Base-by-base conservation (phyloP, 2,329 filamentous ascomycete genomes). In the Colletotrichum camelliae region DNA sequence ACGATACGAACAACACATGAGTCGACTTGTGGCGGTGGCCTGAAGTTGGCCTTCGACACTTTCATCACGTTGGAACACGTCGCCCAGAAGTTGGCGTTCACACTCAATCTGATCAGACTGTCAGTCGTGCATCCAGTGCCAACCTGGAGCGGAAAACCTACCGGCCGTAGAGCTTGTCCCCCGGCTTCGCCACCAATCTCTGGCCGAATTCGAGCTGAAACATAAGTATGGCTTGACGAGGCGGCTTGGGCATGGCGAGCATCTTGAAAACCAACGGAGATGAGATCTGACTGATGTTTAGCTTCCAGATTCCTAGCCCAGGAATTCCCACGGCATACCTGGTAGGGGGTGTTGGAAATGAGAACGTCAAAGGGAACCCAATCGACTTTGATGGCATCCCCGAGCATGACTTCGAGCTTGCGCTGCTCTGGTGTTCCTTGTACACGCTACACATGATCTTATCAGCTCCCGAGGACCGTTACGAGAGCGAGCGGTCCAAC, bases 191-290 rank as follows among this genome's bases (percentile, higher is more conserved):
- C 72, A 97, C 96, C 43, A 98, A 88, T 52, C 96, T 92, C 84
- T 98, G 93, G 21, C 96, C 96, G 81, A 98, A 98, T 86, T 98
- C 96, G 82, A 96, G 93, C 87, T 98, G 96, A 81, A 98, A 97
- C 96, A 98, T 98, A 86, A 98, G 95, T 78, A 98, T 92, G 80
- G 94, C 96, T 76, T 92, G 93, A 39, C 96, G 89, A 0, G 97
- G 97, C 1, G 96, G 93, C 58, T 95, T 95, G 6, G 92, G 92
- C 78, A 96, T 92, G 33, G 94, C 91, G 67, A 98, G 91, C 62
- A 98, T 92, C 85, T 96, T 93, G 89, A 98, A 98, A 67, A 97
- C 96, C 62, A 99, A 89, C 4, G 96, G 97, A 78, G 93, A 96
- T 13, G 95, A 98, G 82, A 98, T 98, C 89, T 94, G 82, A 43